These are phyloP conservation scores for Pelagophyceae sp. DNA, from an alignment of 352 stramenopile species.

Conservation along the genomic window DNA sequence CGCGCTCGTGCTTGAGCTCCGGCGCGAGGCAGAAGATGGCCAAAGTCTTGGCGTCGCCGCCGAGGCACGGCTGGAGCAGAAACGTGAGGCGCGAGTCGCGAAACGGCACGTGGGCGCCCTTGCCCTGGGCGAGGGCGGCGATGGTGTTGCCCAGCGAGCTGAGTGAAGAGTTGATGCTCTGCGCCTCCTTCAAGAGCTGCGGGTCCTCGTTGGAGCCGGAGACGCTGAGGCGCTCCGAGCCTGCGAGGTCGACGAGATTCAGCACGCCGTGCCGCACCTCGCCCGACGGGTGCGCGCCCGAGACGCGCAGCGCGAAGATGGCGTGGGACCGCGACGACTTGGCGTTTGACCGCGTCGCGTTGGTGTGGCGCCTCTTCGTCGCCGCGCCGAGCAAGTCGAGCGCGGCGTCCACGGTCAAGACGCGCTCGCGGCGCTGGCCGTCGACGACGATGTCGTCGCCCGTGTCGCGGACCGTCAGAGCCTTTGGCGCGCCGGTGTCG, in stretches of 20 bases:
- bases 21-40: conserved; percentile 79
- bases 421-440: conserved; percentile 7
- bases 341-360: conserved; percentile 80
- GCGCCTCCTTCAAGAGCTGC: conserved; percentile 53
- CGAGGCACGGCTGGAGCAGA: conserved; percentile 63
- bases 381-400: conserved; percentile 68
- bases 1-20: conserved; percentile 56
- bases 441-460: conserved; percentile 23
- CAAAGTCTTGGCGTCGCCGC: conserved; percentile 62
- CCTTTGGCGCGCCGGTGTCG: background rate
- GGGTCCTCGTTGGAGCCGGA: conserved; percentile 52
- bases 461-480: conserved; percentile 18
- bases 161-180: conserved; percentile 77
- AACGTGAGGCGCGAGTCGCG: conserved; percentile 29
- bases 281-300: conserved; percentile 57
- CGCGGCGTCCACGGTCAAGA: conserved; percentile 49
- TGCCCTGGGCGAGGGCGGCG: conserved; percentile 46
- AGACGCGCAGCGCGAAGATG: conserved; percentile 76
- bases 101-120: conserved; percentile 26
- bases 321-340: conserved; percentile 73
- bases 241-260: conserved; percentile 46
- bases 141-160: conserved; percentile 79
- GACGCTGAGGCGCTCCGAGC: conserved; percentile 42
- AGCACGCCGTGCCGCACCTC: conserved; percentile 43
- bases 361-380: conserved; percentile 74